Evolutionary conservation across 768 basidiomycete species (phyloP), one percentile per base, ranked within the genome.

Genomic region (Udeniomyces megalosporus): DNA sequence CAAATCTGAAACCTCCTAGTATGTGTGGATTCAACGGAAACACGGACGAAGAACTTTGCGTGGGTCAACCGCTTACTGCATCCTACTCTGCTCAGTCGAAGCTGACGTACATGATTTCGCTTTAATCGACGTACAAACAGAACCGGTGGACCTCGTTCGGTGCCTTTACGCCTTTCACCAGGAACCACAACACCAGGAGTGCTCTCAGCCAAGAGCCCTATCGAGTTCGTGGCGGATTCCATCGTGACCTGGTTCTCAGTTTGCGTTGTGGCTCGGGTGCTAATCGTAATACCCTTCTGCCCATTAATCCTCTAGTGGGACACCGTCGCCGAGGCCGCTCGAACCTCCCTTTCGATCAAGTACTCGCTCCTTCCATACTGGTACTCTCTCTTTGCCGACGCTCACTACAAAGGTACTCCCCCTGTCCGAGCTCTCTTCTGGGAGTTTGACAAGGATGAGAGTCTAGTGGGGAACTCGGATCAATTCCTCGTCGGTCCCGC

Each of bases 91-190:
- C n/a, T n/a, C n/a, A n/a, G n/a, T n/a, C n/a, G n/a, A n/a, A n/a
- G n/a, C n/a, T n/a, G n/a, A n/a, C n/a, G n/a, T n/a, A n/a, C n/a
- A n/a, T n/a, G n/a, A n/a, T n/a, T n/a, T n/a, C n/a, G n/a, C n/a
- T n/a, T n/a, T n/a, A n/a, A n/a, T n/a, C n/a, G n/a, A n/a, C n/a
- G n/a, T n/a, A n/a, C n/a, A n/a, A n/a, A n/a, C n/a, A n/a, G n/a
- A n/a, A 82, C 65, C 79, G 87, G 20, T 89, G 87, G 87, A 87
- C 86, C 85, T 82, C 84, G 70, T 78, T 88, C n/a, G 78, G 84
- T 3, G 86, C 86, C 1, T 88, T 88, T 71, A 79, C 79, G 29
- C 86, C 86, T 5, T 89, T 89, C 77, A 87, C 81, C 71, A 77
- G 86, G 48, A 89, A 88, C 71, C 87, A 88, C 71, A 72, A 71